Evolutionary conservation across 768 basidiomycete species (phyloP).

Genomic region (Hericium coralloides): DNA sequence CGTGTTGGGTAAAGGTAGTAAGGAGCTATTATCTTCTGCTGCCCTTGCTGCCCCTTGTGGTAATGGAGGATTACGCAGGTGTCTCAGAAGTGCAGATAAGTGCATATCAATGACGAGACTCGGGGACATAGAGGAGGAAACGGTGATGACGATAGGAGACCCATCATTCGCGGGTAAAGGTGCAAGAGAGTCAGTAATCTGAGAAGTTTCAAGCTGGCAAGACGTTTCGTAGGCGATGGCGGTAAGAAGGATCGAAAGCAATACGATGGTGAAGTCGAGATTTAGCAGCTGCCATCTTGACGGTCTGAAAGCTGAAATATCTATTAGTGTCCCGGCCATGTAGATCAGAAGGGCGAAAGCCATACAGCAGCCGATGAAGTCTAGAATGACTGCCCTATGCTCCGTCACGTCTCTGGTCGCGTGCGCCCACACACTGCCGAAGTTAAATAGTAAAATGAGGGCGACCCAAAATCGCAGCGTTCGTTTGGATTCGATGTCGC

Average conservation of each 20-base stretch:
- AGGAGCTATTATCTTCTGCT: slow-evolving; percentile 18
- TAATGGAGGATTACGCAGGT: slow-evolving; percentile 47
- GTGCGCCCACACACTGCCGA: slow-evolving; percentile 55
- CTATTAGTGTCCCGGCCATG: neutral
- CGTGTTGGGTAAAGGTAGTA: slow-evolving; percentile 55
- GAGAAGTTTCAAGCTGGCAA: slow-evolving; percentile 31
- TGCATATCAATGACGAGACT: slow-evolving; percentile 51
- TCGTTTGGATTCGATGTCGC: slow-evolving; percentile 53
- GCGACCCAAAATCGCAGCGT: slow-evolving; percentile 64
- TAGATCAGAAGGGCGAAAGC: slow-evolving; percentile 6
- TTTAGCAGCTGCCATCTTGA: slow-evolving; percentile 55
- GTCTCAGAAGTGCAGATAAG: slow-evolving; percentile 41
- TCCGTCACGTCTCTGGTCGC: slow-evolving; percentile 40
- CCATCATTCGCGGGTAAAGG: slow-evolving; percentile 19
- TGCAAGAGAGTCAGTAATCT: slow-evolving; percentile 33
- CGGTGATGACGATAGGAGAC: slow-evolving; percentile 9
- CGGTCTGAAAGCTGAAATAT: slow-evolving; percentile 34
- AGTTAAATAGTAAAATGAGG: slow-evolving; percentile 49
- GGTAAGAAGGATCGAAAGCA: slow-evolving; percentile 56
- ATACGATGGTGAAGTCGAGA: slow-evolving; percentile 60
- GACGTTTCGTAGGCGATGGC: slow-evolving; percentile 61
- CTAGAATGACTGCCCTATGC: slow-evolving; percentile 59
- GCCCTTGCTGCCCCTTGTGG: slow-evolving; percentile 10
- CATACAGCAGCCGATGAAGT: slow-evolving; percentile 74
- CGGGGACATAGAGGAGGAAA: slow-evolving; percentile 9